Evolutionary conservation across 371 early-diverging fungal genomes (phyloP), one percentile per base, ranked within the genome.

Genomic region (Mucor plumbeus): DNA sequence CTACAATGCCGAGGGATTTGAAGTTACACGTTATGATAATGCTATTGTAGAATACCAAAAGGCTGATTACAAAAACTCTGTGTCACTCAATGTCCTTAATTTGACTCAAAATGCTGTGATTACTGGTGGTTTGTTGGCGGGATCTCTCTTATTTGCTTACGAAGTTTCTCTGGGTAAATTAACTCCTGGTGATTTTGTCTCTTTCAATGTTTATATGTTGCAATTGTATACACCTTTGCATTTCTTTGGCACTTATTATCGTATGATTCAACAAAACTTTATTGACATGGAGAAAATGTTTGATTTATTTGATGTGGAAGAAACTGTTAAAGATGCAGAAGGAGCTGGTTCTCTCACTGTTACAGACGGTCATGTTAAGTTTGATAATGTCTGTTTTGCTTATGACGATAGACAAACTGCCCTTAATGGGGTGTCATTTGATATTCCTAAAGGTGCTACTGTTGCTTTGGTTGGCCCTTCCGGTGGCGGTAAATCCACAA

Each of bases 241-340:
- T 62, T 79, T 62, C 63, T 75, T 74, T 64, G 89, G 80, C 69
- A 87, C 67, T 9, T 80, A 85, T 79, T 75, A 81, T 61, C 71
- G 87, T 26, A 82, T 85, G 74, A 88, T 91, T 40, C 85, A 91
- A 65, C 82, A 90, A 79, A 94, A 94, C 85, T 95, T 95, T 77
- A 87, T 95, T 48, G 96, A 96, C 67, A 95, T 95, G 96, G 97
- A 97, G 67, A 94, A 93, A 73, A 93, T 97, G 91, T 78, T 96
- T 55, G 93, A 91, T 40, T 76, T 96, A 21, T 91, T 95, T 65
- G 83, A 95, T 61, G 92, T 91, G 62, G 74, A 88, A 1, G 74
- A 86, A 41, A 90, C 89, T 40, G 85, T 95, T 14, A 71, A 90
- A 62, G 88, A 91, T 61, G 82, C 81, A 0, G 78, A 84, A 6